Evolutionary conservation across 2,329 filamentous ascomycete species (phyloP).

Genomic region (Phymatotrichopsis omnivora): DNA sequence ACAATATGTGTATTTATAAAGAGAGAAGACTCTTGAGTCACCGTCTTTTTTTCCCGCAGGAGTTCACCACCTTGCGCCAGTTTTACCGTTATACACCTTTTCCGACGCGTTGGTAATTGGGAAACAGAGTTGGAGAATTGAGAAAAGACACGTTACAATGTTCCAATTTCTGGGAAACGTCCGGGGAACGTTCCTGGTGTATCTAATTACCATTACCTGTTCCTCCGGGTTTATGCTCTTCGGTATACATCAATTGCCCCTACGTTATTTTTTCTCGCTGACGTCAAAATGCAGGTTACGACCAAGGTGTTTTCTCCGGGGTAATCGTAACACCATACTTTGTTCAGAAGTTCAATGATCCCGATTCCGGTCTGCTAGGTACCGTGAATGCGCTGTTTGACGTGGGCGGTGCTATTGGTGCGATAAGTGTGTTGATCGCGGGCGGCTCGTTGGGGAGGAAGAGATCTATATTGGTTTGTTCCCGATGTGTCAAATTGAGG

Average conservation of each 20-base stretch:
- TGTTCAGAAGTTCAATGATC: constrained; percentile 6
- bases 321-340: constrained; percentile 9
- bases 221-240: constrained; percentile 5
- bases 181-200: constrained; percentile 2
- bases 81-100: too few relatives aligned
- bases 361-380: constrained; percentile 2
- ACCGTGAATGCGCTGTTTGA: constrained; percentile 3
- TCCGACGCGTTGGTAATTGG: too few relatives aligned
- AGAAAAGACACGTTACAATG: too few relatives aligned
- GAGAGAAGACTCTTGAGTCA: too few relatives aligned
- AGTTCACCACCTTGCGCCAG: too few relatives aligned
- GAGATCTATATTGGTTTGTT: constrained; percentile 2
- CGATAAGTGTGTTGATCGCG: constrained; percentile 1
- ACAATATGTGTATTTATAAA: too few relatives aligned
- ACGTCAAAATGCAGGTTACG: constrained; percentile 1
- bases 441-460: constrained; percentile 9
- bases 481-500: not conserved
- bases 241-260: not conserved
- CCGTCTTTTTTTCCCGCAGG: too few relatives aligned
- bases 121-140: too few relatives aligned
- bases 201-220: constrained; percentile 4
- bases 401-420: constrained; percentile 6
- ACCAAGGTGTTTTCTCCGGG: constrained; percentile 7
- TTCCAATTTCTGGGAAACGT: too few relatives aligned
- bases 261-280: not conserved